These are phyloP conservation scores for Mucor racemosus DNA, from an alignment of 371 early-diverging fungal species.

Conservation along the genomic window DNA sequence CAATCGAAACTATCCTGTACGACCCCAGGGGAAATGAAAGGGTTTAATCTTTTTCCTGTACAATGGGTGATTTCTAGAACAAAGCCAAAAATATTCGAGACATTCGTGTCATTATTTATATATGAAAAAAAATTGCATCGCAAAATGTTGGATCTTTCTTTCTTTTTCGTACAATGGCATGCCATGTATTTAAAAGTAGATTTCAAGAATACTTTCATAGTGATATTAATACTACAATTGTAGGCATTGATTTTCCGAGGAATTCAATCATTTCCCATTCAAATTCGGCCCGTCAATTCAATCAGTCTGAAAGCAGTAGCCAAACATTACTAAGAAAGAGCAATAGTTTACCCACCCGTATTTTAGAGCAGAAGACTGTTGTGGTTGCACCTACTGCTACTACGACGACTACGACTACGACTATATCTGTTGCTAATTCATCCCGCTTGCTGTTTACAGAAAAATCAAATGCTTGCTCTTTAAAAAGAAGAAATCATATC, in stretches of 20 bases:
- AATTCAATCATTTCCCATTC: neutral
- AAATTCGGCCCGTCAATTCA: conserved; percentile 3
- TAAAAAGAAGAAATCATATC: neutral
- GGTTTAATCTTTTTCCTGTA: neutral
- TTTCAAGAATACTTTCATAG: conserved; percentile 7
- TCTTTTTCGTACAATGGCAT: neutral
- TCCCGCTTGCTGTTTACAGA: neutral
- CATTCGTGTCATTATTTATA: neutral
- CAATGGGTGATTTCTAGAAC: neutral
- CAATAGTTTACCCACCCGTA: conserved; percentile 6
- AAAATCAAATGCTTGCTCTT: neutral
- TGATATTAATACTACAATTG: neutral
- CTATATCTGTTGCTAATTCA: neutral
- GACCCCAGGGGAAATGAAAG: neutral
- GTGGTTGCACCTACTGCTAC: neutral
- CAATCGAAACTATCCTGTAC: neutral
- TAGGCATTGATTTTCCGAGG: neutral
- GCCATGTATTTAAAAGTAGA: neutral
- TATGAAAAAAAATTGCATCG: neutral
- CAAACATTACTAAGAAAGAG: neutral
- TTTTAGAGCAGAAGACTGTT: neutral
- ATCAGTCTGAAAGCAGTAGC: neutral
- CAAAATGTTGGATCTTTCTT: neutral
- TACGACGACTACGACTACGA: no score
- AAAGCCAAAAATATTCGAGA: neutral